These are phyloP conservation scores for Aphanomyces euteiches DNA, from an alignment of 352 stramenopile genomes.

Conservation along the genomic window DNA sequence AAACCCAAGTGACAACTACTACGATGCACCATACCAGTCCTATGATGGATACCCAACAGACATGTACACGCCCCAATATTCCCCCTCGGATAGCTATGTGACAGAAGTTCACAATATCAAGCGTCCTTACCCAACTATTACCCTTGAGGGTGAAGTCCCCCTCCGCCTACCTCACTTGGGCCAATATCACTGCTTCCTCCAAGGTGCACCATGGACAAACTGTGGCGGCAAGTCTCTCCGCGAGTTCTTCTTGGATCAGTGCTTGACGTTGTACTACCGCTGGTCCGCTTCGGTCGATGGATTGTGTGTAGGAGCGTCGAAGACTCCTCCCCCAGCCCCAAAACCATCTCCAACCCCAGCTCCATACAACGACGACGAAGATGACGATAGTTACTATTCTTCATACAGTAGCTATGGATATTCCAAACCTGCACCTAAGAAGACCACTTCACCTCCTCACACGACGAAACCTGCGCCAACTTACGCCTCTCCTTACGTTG, in stretches of 20 bases:
- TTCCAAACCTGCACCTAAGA: constrained; percentile 15
- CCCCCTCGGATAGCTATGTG: constrained; percentile 2
- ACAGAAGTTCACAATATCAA: background rate
- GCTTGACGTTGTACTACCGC: constrained; percentile 19
- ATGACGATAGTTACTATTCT: background rate
- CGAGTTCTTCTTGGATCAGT: constrained; percentile 28
- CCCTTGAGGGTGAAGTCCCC: background rate
- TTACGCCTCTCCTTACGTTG: background rate
- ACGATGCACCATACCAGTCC: background rate
- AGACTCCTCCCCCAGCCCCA: background rate
- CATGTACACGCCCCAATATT: background rate
- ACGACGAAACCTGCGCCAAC: background rate
- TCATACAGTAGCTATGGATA: constrained; percentile 9
- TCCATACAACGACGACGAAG: background rate
- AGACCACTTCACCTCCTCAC: background rate
- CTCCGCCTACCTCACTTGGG: background rate
- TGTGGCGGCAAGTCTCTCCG: constrained; percentile 16
- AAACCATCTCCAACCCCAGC: background rate
- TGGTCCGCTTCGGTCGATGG: constrained; percentile 16
- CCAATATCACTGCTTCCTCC: constrained; percentile 23
- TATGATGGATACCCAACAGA: constrained; percentile 10
- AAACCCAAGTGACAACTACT: background rate
- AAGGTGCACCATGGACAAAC: constrained; percentile 26
- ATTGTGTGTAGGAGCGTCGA: background rate
- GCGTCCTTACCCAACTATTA: constrained; percentile 19